Evolutionary conservation across 352 stramenopile species (phyloP).

Genomic region (Globisporangium paroecandrum): DNA sequence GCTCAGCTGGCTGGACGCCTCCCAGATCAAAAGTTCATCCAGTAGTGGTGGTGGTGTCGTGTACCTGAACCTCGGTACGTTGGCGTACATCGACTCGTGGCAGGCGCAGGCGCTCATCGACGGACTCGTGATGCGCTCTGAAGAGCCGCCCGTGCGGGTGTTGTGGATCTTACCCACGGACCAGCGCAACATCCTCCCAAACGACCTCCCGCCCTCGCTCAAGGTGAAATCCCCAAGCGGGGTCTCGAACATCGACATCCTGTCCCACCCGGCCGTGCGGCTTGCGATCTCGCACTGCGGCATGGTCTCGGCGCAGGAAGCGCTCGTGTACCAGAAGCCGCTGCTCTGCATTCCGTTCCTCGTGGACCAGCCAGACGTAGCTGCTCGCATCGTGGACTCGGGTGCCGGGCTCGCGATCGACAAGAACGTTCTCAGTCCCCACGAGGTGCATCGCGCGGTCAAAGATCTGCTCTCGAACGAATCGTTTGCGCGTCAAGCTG

Average conservation of each 20-base stretch:
- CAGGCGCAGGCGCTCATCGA: conserved; percentile 73
- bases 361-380: conserved; percentile 82
- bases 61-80: conserved; percentile 75
- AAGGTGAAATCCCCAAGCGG: conserved; percentile 59
- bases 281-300: conserved; percentile 87
- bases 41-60: conserved; percentile 36
- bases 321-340: conserved; percentile 70
- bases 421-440: conserved; percentile 61
- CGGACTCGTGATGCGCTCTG: conserved; percentile 43
- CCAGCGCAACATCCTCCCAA: conserved; percentile 60
- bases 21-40: conserved; percentile 3
- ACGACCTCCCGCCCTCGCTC: conserved; percentile 47
- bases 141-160: conserved; percentile 52
- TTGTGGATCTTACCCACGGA: conserved; percentile 77
- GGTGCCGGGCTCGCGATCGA: conserved; percentile 67
- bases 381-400: conserved; percentile 70
- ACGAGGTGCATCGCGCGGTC: conserved; percentile 51
- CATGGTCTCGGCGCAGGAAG: conserved; percentile 81
- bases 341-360: conserved; percentile 88
- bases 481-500: conserved; percentile 41
- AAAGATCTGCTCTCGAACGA: conserved; percentile 46
- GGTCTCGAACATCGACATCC: conserved; percentile 61
- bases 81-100: conserved; percentile 80
- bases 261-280: conserved; percentile 52
- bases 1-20: conserved; percentile 35